Conservation (phyloP, 305 asterid genomes). For the Fraxinus albicans region DNA sequence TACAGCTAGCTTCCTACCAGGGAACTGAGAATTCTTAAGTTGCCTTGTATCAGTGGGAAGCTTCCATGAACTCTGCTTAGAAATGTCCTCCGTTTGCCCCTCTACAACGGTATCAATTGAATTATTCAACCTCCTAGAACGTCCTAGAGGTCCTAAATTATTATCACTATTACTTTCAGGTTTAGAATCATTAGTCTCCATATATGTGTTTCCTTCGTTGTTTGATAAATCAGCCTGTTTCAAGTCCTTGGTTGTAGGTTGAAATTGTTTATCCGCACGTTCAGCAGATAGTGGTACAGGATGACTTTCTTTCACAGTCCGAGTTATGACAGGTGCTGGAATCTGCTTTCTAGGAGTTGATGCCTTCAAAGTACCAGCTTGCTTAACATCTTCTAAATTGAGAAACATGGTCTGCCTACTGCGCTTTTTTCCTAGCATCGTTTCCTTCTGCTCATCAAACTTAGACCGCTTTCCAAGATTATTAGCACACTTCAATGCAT, state of each 20-base stretch:
- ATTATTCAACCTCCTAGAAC: constrained; percentile 65
- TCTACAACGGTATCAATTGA: constrained; percentile 59
- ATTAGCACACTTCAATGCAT: constrained; percentile 63
- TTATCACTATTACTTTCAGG: constrained; percentile 67
- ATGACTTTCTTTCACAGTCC: constrained; percentile 71
- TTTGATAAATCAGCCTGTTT: constrained; percentile 52
- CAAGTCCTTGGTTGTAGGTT: constrained; percentile 49
- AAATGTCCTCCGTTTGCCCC: constrained; percentile 47
- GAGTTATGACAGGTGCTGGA: constrained; percentile 73
- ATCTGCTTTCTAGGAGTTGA: constrained; percentile 87
- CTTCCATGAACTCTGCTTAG: constrained; percentile 75
- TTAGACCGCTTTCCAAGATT: constrained; percentile 81
- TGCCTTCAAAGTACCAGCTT: constrained; percentile 70
- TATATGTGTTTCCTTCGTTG: constrained; percentile 51
- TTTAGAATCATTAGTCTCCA: constrained; percentile 65
- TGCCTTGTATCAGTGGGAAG: constrained; percentile 65
- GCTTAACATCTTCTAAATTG: constrained; percentile 90
- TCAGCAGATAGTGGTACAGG: constrained; percentile 43
- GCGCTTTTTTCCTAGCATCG: constrained; percentile 91
- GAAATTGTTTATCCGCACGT: constrained; percentile 70
- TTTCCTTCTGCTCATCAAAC: constrained; percentile 90
- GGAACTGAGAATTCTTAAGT: constrained; percentile 53
- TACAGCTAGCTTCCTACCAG: constrained; percentile 63
- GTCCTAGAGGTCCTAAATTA: constrained; percentile 48
- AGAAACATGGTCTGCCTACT: constrained; percentile 94